phyloP scores from a whole-genome alignment of 1,284 basidiomycete genomes.

The Cutaneotrichosporon daszewskae region DNA sequence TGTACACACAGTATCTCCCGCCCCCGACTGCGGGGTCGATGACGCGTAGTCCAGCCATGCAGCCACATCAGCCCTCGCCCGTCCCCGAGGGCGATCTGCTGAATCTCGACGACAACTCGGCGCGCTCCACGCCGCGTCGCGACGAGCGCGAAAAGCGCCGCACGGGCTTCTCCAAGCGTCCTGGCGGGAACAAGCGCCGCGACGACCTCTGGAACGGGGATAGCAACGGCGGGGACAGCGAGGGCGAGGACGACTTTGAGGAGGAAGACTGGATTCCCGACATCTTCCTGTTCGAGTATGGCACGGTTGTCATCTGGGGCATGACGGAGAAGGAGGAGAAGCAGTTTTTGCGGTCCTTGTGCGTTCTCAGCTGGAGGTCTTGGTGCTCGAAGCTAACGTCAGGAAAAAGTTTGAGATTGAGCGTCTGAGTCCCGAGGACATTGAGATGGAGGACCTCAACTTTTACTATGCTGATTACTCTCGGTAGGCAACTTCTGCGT shows the following conservation, averaged over 20 bases:
- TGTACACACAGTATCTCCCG: constrained; percentile 46
- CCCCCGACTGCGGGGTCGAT: constrained; percentile 23
- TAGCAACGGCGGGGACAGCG: constrained; percentile 17
- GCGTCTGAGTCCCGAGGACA: constrained; percentile 70
- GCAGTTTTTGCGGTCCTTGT: constrained; percentile 81
- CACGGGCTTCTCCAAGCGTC: constrained; percentile 41
- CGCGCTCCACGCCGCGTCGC: background rate
- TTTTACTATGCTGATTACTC: constrained; percentile 97
- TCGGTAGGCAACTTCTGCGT: constrained; percentile 53
- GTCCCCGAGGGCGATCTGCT: constrained; percentile 43
- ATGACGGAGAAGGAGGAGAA: constrained; percentile 91
- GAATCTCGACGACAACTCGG: constrained; percentile 28
- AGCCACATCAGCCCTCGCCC: background rate
- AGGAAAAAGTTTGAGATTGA: constrained; percentile 92
- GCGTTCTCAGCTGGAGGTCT: constrained; percentile 47
- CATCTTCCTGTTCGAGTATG: constrained; percentile 90
- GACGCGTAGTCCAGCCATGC: constrained; percentile 3
- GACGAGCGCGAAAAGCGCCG: constrained; percentile 22
- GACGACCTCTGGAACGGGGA: constrained; percentile 48
- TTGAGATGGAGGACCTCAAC: constrained; percentile 95
- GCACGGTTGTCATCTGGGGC: constrained; percentile 87
- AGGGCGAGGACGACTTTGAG: constrained; percentile 51
- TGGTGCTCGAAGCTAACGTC: constrained; percentile 5
- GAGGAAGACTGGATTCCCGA: constrained; percentile 62
- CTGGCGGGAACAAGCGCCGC: constrained; percentile 52